Evolutionary conservation across 495 filamentous ascomycete genomes (phyloP), one percentile per base, ranked within the genome.

Genomic region (Trichocladium antarcticum): DNA sequence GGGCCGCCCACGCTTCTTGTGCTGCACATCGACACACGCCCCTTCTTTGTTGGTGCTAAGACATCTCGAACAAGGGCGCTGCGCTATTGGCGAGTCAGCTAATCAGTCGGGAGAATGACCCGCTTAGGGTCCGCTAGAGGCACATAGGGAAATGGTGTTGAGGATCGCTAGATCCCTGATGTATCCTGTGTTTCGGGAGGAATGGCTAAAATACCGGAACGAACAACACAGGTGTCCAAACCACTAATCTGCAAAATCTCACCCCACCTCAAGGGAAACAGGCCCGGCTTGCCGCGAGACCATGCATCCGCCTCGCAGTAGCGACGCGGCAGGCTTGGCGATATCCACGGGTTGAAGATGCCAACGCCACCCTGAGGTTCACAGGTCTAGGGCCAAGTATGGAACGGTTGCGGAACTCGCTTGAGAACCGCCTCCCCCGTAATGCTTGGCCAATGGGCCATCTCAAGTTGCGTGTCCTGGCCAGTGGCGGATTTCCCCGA

Each of bases 1-100:
- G 56, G 92, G 92, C 48, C 92, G 76, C 17, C 92, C 92, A 51
- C 92, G 75, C 63, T 96, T 97, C 68, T 96, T 98, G 67, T 97
- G 90, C 56, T 89, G 87, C 19, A 97, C 88, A 65, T 98, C 92
- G 43, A 88, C 74, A 56, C 90, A 97, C n/a, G 84, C 78, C 44
- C 89, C 83, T 76, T 95, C 67, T 54, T 81, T 82, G 45, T 77
- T 76, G 61, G 76, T 79, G 43, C 68, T 73, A 45, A 76, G 57
- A 59, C 80, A 83, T 44, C 80, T 69, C 41, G 76, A 76, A 49
- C 80, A 83, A 20, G 80, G 80, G 43, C 80, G 72, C 52, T 78
- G 73, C 27, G 75, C 79, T 83, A 62, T 46, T n/a, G 56, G 40
- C 56, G 15, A 34, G 53, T 65, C 45, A 57, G 62, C 57, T 47